These are phyloP conservation scores for Xerocomellus dryophilus DNA, from an alignment of 768 basidiomycete genomes.

Conservation along the genomic window DNA sequence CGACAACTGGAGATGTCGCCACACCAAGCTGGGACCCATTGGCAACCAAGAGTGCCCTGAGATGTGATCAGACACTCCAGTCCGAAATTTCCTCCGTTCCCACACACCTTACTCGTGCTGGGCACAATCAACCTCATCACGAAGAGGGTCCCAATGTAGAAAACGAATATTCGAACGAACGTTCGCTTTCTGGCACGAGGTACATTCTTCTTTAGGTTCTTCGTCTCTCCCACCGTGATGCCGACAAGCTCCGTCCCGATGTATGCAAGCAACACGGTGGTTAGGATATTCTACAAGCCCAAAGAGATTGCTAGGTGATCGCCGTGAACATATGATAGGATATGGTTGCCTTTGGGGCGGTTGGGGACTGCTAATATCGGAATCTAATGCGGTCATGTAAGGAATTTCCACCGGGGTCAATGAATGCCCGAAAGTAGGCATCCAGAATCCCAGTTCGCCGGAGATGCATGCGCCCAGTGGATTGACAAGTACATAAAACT, in stretches of 20 bases:
- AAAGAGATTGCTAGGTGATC: constrained; percentile 53
- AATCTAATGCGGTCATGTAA: constrained; percentile 35
- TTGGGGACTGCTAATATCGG: constrained; percentile 48
- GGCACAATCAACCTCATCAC: constrained; percentile 72
- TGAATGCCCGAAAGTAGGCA: constrained; percentile 33
- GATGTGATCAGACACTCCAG: background rate
- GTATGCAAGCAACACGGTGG: constrained; percentile 72
- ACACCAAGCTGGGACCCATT: constrained; percentile 41
- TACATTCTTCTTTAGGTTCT: constrained; percentile 73
- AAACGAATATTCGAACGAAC: constrained; percentile 55
- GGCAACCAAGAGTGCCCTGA: constrained; percentile 33
- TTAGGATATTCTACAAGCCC: constrained; percentile 69
- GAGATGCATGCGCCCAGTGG: constrained; percentile 65
- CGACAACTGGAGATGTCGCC: constrained; percentile 65
- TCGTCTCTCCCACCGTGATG: constrained; percentile 54
- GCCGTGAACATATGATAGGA: constrained; percentile 47
- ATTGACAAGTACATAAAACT: constrained; percentile 36
- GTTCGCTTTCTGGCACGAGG: constrained; percentile 66
- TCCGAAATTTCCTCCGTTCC: constrained; percentile 32
- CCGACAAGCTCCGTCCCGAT: constrained; percentile 78
- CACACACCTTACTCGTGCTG: constrained; percentile 46
- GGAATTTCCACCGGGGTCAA: constrained; percentile 56
- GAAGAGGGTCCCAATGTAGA: constrained; percentile 72
- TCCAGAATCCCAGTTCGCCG: constrained; percentile 75
- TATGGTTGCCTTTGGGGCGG: constrained; percentile 57